Conservation (phyloP, 2,329 filamentous ascomycete genomes). For the Phoma herbarum region DNA sequence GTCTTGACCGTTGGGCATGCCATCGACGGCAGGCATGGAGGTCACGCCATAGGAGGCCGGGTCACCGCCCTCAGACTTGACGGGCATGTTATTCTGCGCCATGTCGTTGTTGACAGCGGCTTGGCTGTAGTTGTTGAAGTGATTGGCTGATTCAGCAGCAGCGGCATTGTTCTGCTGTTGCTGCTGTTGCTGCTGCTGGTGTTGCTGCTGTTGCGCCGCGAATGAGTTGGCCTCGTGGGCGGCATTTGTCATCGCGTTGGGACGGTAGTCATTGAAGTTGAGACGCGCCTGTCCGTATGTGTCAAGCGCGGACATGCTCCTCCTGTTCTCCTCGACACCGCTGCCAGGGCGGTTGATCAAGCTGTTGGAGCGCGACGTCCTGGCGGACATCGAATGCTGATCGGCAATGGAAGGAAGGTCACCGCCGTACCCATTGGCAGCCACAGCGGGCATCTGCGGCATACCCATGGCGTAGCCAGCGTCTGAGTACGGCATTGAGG, state of each 20-base stretch:
- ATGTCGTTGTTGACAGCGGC: constrained; percentile 43
- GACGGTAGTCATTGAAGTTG: constrained; percentile 50
- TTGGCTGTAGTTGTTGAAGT: constrained; percentile 47
- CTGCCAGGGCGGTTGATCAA: constrained; percentile 54
- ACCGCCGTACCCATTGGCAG: constrained; percentile 48
- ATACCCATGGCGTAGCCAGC: constrained; percentile 46
- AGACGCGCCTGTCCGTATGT: constrained; percentile 41
- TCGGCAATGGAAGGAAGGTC: constrained; percentile 51
- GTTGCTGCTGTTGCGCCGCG: constrained; percentile 37
- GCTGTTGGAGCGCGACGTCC: constrained; percentile 60
- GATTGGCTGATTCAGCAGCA: constrained; percentile 34
- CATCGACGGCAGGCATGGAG: constrained; percentile 48
- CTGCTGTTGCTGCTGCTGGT: constrained; percentile 29
- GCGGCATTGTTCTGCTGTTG: constrained; percentile 35
- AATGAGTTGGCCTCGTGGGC: constrained; percentile 39
- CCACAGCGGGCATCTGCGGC: constrained; percentile 46
- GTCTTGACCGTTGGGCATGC: constrained; percentile 49
- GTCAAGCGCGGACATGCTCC: constrained; percentile 49
- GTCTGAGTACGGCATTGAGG: constrained; percentile 48
- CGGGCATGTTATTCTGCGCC: constrained; percentile 46
- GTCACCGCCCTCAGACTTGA: constrained; percentile 46
- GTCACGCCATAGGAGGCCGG: constrained; percentile 45
- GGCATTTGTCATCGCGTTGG: constrained; percentile 41
- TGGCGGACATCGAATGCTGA: constrained; percentile 56
- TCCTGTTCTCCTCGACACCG: constrained; percentile 48